phyloP scores from a whole-genome alignment of 768 basidiomycete genomes.

The Leccinum disarticulatum region DNA sequence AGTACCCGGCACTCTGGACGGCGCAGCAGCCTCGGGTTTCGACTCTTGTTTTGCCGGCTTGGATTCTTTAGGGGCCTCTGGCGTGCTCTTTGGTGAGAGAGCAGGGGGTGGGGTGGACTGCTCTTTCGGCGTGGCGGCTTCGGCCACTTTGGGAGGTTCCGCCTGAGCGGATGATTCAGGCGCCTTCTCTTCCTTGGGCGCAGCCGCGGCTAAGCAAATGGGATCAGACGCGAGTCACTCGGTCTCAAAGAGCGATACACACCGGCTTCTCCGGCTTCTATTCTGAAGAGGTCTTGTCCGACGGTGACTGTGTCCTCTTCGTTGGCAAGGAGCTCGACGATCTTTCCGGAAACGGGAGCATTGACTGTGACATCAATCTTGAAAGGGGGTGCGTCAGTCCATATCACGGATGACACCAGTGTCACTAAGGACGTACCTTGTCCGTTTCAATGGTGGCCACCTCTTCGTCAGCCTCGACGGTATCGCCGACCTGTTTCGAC shows the following conservation, averaged over 20 bases:
- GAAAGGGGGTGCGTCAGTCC: conserved; percentile 9
- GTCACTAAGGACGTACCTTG: conserved; percentile 57
- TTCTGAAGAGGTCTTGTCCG: conserved; percentile 90
- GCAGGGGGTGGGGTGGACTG: conserved; percentile 47
- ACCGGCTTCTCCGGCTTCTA: conserved; percentile 79
- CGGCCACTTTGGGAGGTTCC: conserved; percentile 36
- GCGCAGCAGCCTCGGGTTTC: conserved; percentile 31
- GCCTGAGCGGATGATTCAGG: conserved; percentile 26
- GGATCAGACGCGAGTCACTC: not conserved
- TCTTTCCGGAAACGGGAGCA: conserved; percentile 83
- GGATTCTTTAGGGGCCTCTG: conserved; percentile 32
- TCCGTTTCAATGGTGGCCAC: conserved; percentile 98
- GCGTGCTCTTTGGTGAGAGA: conserved; percentile 36
- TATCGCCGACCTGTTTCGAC: conserved; percentile 91
- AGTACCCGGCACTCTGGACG: conserved; percentile 45
- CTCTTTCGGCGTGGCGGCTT: conserved; percentile 45
- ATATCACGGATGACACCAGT: not conserved
- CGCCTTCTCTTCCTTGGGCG: conserved; percentile 25
- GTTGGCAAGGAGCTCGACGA: conserved; percentile 79
- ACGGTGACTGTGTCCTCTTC: conserved; percentile 96
- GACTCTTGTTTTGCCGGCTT: conserved; percentile 38
- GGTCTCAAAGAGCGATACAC: conserved; percentile 18
- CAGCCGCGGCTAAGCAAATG: conserved; percentile 27
- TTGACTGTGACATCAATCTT: conserved; percentile 98
- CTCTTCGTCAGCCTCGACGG: conserved; percentile 90